These are phyloP conservation scores for Bassia scoparia DNA, from an alignment of 148 eudicot genomes.

Conservation along the genomic window DNA sequence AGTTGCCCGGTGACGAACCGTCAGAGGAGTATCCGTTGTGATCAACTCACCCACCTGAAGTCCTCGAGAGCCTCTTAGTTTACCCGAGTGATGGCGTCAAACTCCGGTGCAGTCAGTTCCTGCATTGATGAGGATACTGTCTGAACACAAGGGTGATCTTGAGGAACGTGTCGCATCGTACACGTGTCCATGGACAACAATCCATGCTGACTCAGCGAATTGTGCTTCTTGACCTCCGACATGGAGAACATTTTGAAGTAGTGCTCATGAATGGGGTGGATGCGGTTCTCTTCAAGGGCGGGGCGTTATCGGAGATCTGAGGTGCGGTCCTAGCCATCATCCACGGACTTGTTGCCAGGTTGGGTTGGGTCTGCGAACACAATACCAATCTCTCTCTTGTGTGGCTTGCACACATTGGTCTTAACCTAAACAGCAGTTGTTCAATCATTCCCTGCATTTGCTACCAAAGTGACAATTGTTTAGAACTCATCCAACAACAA, in stretches of 20 bases:
- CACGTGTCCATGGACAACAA: constrained; percentile 71
- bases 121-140: constrained; percentile 84
- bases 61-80: constrained; percentile 75
- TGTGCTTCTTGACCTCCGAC: constrained; percentile 77
- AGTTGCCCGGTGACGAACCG: constrained; percentile 58
- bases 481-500: too few species aligned
- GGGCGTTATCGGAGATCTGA: constrained; percentile 37
- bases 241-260: constrained; percentile 43
- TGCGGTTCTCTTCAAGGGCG: constrained; percentile 52
- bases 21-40: constrained; percentile 55
- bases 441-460: constrained; percentile 87
- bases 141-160: constrained; percentile 88
- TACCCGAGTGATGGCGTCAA: constrained; percentile 90
- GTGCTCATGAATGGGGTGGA: constrained; percentile 78
- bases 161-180: constrained; percentile 74
- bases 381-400: constrained; percentile 76
- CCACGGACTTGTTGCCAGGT: constrained; percentile 82
- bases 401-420: constrained; percentile 76
- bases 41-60: constrained; percentile 64
- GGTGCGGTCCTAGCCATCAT: constrained; percentile 86
- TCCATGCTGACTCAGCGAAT: constrained; percentile 86
- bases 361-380: constrained; percentile 95
- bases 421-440: constrained; percentile 93
- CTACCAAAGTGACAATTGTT: too few species aligned
- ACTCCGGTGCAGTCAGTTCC: constrained; percentile 94